Evolutionary conservation across 2,329 filamentous ascomycete species (phyloP).

Genomic region (Aspergillus sp.): DNA sequence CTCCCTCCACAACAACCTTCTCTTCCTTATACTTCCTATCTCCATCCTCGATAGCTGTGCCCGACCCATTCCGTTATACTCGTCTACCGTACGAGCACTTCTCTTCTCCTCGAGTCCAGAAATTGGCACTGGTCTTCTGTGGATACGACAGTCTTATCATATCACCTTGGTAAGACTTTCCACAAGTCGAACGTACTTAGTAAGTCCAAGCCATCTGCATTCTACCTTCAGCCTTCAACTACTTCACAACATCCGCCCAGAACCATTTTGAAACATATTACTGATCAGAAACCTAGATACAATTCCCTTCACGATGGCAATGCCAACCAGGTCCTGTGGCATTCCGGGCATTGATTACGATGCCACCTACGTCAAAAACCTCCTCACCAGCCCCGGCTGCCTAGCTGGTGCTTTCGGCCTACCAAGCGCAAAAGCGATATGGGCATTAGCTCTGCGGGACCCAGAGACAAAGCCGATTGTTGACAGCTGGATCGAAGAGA

Average conservation of each 20-base stretch:
- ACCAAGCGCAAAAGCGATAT: neutral
- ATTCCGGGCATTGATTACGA: neutral
- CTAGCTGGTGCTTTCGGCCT: neutral
- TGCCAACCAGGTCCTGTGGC: neutral
- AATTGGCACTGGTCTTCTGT: too few relatives aligned
- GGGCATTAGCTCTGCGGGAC: neutral
- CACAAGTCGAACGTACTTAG: too few relatives aligned
- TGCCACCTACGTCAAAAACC: neutral
- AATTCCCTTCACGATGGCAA: neutral
- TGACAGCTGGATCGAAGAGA: neutral
- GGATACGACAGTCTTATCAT: too few relatives aligned
- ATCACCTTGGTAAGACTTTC: too few relatives aligned
- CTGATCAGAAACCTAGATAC: neutral
- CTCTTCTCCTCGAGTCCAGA: too few relatives aligned
- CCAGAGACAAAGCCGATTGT: neutral
- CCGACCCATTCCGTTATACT: neutral
- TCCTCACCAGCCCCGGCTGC: neutral
- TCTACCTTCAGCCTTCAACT: too few relatives aligned
- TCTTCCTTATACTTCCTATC: neutral
- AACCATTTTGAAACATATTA: neutral
- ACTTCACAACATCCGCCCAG: neutral
- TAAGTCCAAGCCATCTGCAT: too few relatives aligned
- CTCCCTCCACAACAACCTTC: neutral
- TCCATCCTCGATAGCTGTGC: neutral
- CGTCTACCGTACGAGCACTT: too few relatives aligned